phyloP scores from a whole-genome alignment of 148 eudicot genomes.

The Vaccinium myrtillus region DNA sequence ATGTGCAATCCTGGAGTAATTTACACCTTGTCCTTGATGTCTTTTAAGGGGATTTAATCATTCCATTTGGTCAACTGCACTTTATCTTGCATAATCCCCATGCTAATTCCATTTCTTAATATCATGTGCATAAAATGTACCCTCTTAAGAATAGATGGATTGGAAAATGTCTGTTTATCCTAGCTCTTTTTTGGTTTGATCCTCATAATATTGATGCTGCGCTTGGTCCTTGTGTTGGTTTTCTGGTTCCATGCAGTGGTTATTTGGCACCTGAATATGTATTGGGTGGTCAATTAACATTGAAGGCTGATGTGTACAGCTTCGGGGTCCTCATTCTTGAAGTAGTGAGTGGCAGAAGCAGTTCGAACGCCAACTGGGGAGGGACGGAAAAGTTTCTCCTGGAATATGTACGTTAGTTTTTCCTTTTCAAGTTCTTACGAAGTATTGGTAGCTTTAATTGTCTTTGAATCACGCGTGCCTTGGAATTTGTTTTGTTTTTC shows the following conservation, averaged over 20 bases:
- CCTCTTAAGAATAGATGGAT: not conserved
- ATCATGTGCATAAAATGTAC: not conserved
- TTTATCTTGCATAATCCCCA: not conserved
- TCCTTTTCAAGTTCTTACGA: not conserved
- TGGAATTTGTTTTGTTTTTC: not conserved
- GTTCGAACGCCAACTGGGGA: conserved; percentile 52
- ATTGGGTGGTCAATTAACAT: conserved; percentile 75
- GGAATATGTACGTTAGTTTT: conserved; percentile 63
- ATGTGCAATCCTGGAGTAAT: not conserved
- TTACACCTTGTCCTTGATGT: not conserved
- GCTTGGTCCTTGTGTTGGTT: not conserved
- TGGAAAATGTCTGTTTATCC: not conserved
- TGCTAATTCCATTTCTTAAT: not conserved
- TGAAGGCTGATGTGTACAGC: conserved; percentile 93
- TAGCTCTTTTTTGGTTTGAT: not conserved
- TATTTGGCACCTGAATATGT: conserved; percentile 97
- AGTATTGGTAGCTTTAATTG: not conserved
- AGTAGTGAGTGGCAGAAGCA: conserved; percentile 71
- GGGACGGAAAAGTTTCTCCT: conserved; percentile 60
- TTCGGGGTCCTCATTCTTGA: conserved; percentile 83
- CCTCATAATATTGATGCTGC: not conserved
- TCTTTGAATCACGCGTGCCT: not conserved
- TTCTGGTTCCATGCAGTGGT: conserved; percentile 57
- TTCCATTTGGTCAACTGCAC: not conserved
- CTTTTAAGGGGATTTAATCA: not conserved